Percentiles rank a stretch among this genome's conserved stretches.
Conservation (phyloP, 2,329 filamentous ascomycete species). For the Cercospora citrullina region DNA sequence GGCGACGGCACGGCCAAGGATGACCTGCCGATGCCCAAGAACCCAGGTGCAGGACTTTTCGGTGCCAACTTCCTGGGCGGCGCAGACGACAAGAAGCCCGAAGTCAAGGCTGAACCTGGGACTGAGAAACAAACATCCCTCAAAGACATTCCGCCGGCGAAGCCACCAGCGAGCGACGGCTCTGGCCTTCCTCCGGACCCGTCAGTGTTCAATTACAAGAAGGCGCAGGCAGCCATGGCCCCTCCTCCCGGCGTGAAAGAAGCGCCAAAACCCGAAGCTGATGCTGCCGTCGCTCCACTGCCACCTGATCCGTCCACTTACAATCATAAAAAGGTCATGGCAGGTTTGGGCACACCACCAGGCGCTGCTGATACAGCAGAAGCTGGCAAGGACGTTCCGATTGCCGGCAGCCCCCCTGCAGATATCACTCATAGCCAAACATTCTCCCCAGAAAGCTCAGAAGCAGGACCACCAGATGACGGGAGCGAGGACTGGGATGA, state of each 20-base stretch:
- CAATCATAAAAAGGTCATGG: slow-evolving; percentile 36
- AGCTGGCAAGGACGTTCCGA: slow-evolving; percentile 43
- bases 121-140: slow-evolving; percentile 36
- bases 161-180: slow-evolving; percentile 36
- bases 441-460: slow-evolving; percentile 28
- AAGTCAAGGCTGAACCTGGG: slow-evolving; percentile 42
- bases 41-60: slow-evolving; percentile 35
- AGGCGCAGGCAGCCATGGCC: slow-evolving; percentile 45
- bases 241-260: slow-evolving; percentile 44
- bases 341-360: slow-evolving; percentile 47
- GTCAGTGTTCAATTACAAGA: slow-evolving; percentile 25
- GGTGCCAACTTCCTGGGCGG: slow-evolving; percentile 30
- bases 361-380: slow-evolving; percentile 35
- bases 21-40: slow-evolving; percentile 54
- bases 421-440: slow-evolving; percentile 37
- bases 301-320: slow-evolving; percentile 43
- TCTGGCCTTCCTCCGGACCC: slow-evolving; percentile 48
- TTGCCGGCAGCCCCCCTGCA: slow-evolving; percentile 52
- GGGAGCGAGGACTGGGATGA: slow-evolving; percentile 33
- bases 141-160: slow-evolving; percentile 30
- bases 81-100: slow-evolving; percentile 38
- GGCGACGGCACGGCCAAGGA: slow-evolving; percentile 62
- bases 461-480: slow-evolving; percentile 30
- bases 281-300: slow-evolving; percentile 39
- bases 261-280: slow-evolving; percentile 30